Evolutionary conservation across 129 eudicot species (phyloP).

Genomic region (Centella asiatica): DNA sequence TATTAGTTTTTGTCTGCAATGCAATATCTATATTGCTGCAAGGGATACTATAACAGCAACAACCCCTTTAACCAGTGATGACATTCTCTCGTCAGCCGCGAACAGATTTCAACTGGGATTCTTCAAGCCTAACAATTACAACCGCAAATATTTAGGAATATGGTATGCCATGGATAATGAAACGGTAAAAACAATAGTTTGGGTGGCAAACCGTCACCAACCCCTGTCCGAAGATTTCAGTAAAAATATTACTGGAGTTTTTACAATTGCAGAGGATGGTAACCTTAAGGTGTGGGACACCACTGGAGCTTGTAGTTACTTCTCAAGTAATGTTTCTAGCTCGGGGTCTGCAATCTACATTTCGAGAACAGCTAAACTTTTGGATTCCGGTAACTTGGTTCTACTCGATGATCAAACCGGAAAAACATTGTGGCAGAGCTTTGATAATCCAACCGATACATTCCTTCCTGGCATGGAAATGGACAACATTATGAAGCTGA

Average conservation of each 20-base stretch:
- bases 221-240: constrained; percentile 4
- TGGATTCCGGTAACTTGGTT: constrained; percentile 36
- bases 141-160: constrained; percentile 31
- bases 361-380: constrained; percentile 23
- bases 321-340: neutral
- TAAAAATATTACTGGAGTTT: neutral
- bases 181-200: constrained; percentile 27
- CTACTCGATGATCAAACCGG: constrained; percentile 16
- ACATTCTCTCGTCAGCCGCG: constrained; percentile 19
- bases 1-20: neutral
- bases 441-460: constrained; percentile 35
- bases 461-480: constrained; percentile 33
- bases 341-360: neutral
- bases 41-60: constrained; percentile 21
- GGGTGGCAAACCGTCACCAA: constrained; percentile 64
- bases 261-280: constrained; percentile 8
- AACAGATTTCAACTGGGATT: constrained; percentile 46
- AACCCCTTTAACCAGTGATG: constrained; percentile 24
- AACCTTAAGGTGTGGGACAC: constrained; percentile 8
- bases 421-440: constrained; percentile 32
- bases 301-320: neutral
- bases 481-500: neutral
- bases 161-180: constrained; percentile 29
- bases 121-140: constrained; percentile 17
- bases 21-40: neutral